Base-by-base conservation (phyloP, 352 stramenopile species). In the Sclerospora graminicola region DNA sequence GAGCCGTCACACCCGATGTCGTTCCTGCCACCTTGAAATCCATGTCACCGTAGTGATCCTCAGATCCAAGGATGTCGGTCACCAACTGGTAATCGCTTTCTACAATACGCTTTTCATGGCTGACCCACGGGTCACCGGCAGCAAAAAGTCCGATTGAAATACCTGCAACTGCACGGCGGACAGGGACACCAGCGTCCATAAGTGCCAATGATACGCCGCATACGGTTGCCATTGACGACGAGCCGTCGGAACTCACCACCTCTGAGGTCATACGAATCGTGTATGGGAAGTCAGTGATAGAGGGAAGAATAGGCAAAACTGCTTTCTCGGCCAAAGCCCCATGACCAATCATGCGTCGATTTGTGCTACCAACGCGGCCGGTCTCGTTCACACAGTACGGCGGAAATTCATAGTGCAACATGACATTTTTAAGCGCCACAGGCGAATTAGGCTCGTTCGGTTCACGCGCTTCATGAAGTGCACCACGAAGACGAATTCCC, bases 321-420 rank as follows among this genome's bases (percentile, higher is more conserved):
- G 94, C 95, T 52, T 96, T 96, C 69, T 99, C 95, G 5, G 95
- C 96, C 20, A 99, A 68, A 37, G 96, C 95, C 15, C 96, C 95
- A 56, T 99, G 96, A 39, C 81, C 96, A 38, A 99, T 76, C 88
- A 98, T 97, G 54, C 96, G 77, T 46, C 87, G 73, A 52, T 96
- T 95, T 2, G 73, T 61, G 21, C 83, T 85, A 28, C 70, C 69
- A 14, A 94, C 60, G 31, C 83, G 67, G 19, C 96, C 95, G 13
- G 89, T 95, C 45, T 97, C 92, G 33, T 97, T 98, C 10, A 98
- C 94, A 51, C 82, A 96, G 67, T 97, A 98, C 1, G 94, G 88
- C 8, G 95, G 95, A 66, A 99, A 99, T 51, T 98, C 89, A 53
- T 99, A 99, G 66, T 99, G 95, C 47, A 99, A 71, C 66, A 99